Base-by-base conservation (phyloP, 441 rosid genomes). In the Melastoma candidum region DNA sequence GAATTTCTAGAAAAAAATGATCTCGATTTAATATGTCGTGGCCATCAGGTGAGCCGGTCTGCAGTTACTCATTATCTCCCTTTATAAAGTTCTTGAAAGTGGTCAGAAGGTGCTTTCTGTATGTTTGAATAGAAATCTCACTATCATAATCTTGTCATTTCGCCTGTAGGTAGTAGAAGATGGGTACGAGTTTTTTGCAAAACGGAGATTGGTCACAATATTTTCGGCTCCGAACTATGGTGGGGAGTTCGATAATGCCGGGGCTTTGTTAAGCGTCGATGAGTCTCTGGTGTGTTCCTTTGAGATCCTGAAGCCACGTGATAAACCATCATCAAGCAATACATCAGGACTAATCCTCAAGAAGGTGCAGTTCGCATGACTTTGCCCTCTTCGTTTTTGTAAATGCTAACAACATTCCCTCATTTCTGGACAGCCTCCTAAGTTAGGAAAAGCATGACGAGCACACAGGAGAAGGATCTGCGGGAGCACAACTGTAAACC, bases 151-250 rank as follows among this genome's bases (percentile, higher is more conserved):
- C 56, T 55, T 63, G 8, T 14, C 5, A 44, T 48, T 48, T 22
- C 26, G 56, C 39, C 70, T 78, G 58, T 78, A 92, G 98, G 98
- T 85, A 51, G 98, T 92, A 63, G 98, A 92, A 68, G 98, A 92
- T 51, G 98, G 98, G 5, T 92, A 92, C 1, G 97, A 92, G 72
- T 92, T 92, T 61, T 92, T 92, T 5, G 98, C 95, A 1, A 84
- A 75, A 63, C 68, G 97, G 64, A 77, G 78, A 67, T 69, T 92
- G 67, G 98, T 92, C 44, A 92, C 94, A 0, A 85, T 92, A 64
- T 92, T 92, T 74, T 92, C 98, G 4, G 97, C 98, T 58, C 94
- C 98, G 36, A 92, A 92, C 75, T 92, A 92, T 61, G 98, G 98
- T 2, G 98, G 98, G 58, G 98, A 92, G 73, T 92, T 92, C 68